Percentiles rank a stretch among this genome's conserved stretches.
phyloP scores from a whole-genome alignment of 164 flowering plant genomes.

The Umbilicus rupestris region DNA sequence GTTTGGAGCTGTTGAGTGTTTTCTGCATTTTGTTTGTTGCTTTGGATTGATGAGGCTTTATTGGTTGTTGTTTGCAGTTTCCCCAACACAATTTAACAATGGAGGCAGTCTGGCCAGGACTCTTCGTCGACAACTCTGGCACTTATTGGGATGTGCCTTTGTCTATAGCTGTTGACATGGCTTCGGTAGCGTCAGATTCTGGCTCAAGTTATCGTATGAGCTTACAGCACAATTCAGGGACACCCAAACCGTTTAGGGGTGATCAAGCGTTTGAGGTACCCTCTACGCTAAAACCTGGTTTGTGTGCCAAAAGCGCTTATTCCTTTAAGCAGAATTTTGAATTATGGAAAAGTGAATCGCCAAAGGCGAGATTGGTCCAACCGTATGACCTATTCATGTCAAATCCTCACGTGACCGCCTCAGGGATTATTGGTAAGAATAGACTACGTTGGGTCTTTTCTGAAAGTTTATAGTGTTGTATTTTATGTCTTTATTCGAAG shows the following conservation, averaged over 20 bases:
- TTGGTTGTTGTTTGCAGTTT: constrained; percentile 42
- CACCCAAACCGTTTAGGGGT: constrained; percentile 30
- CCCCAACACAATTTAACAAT: constrained; percentile 50
- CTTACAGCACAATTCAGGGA: constrained; percentile 44
- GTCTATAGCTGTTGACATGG: constrained; percentile 53
- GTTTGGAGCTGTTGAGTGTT: too few relatives aligned
- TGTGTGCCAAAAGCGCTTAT: constrained; percentile 45
- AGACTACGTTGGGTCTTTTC: neutral
- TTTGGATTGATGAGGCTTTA: neutral
- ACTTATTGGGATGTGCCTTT: constrained; percentile 85
- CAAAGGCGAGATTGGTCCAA: constrained; percentile 60
- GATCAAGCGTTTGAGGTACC: constrained; percentile 30
- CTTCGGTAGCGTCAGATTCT: constrained; percentile 54
- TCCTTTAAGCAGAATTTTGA: constrained; percentile 49
- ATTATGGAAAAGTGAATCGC: constrained; percentile 61
- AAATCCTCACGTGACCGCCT: constrained; percentile 61
- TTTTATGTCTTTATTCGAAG: neutral
- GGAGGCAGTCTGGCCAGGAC: constrained; percentile 69
- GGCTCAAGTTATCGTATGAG: constrained; percentile 60
- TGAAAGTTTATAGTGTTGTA: neutral
- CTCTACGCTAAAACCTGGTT: constrained; percentile 47
- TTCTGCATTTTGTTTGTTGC: neutral
- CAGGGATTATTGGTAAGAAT: constrained; percentile 59
- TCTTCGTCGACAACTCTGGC: constrained; percentile 57
- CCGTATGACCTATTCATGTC: constrained; percentile 75